Evolutionary conservation across 805 yeast species (phyloP).

Genomic region (Yamadazyma phyllophila): DNA sequence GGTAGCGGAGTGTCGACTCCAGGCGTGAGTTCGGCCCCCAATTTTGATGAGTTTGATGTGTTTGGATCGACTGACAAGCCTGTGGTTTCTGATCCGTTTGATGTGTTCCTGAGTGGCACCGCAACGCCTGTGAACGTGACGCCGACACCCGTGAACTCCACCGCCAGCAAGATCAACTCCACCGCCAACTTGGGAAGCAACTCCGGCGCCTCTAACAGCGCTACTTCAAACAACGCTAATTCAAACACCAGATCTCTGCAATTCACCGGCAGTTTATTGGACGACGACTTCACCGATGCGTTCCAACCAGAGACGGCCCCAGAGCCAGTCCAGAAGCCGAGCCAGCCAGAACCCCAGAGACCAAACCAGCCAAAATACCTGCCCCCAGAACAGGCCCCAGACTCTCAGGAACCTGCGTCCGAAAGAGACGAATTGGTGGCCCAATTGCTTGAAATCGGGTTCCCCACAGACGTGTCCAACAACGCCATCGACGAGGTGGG

Average conservation of each 20-base stretch:
- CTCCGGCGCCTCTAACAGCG: background rate
- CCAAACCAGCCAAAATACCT: background rate
- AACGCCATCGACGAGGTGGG: slow-evolving; percentile 61
- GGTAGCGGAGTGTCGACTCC: background rate
- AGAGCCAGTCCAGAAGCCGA: background rate
- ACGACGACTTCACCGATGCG: slow-evolving; percentile 45
- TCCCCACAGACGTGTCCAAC: slow-evolving; percentile 57
- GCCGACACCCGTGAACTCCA: too few species aligned
- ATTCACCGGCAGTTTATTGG: slow-evolving; percentile 20
- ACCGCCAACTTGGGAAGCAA: background rate
- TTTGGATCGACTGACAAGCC: background rate
- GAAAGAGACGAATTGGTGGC: slow-evolving; percentile 54
- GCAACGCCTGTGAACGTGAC: too few species aligned
- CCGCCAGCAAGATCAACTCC: too few species aligned
- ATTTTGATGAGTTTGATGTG: background rate
- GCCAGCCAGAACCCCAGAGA: background rate
- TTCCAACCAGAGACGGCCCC: slow-evolving; percentile 15
- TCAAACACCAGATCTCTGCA: background rate
- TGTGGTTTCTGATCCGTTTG: slow-evolving; percentile 11
- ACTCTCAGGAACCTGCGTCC: too few species aligned
- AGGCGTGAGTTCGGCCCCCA: background rate
- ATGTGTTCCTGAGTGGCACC: slow-evolving; percentile 4
- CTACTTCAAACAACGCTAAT: background rate
- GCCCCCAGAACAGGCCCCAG: too few species aligned
- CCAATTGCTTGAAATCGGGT: slow-evolving; percentile 78